Evolutionary conservation across 2,329 filamentous ascomycete species (phyloP).

Genomic region (Eutypella sp.): DNA sequence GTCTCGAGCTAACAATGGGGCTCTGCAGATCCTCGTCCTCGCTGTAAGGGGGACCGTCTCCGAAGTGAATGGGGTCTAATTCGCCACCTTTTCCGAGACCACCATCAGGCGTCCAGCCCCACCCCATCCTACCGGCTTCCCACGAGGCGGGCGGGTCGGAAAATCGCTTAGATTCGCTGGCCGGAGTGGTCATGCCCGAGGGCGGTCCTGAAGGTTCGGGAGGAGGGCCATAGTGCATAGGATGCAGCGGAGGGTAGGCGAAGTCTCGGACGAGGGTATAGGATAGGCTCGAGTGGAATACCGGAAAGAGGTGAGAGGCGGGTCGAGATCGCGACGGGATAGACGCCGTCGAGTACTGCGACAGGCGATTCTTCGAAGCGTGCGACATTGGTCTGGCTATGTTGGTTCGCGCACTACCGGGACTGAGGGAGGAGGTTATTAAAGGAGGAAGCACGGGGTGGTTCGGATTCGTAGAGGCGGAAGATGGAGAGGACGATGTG

Average conservation of each 20-base stretch:
- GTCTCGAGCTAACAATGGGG: slow-evolving; percentile 78
- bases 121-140: slow-evolving; percentile 59
- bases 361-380: slow-evolving; percentile 74
- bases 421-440: slow-evolving; percentile 52
- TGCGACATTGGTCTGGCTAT: slow-evolving; percentile 67
- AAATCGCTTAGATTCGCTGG: slow-evolving; percentile 72
- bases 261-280: slow-evolving; percentile 96
- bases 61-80: slow-evolving; percentile 76
- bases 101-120: slow-evolving; percentile 50
- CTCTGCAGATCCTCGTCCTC: slow-evolving; percentile 94
- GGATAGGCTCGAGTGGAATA: slow-evolving; percentile 77
- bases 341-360: slow-evolving; percentile 74
- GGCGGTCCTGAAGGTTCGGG: slow-evolving; percentile 64
- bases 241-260: slow-evolving; percentile 78
- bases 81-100: slow-evolving; percentile 61
- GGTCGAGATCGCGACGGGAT: slow-evolving; percentile 68
- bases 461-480: slow-evolving; percentile 41
- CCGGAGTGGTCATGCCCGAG: slow-evolving; percentile 79
- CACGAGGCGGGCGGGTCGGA: slow-evolving; percentile 76
- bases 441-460: slow-evolving; percentile 52
- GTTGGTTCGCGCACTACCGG: slow-evolving; percentile 44
- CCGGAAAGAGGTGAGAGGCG: slow-evolving; percentile 73
- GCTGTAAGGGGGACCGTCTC: slow-evolving; percentile 86
- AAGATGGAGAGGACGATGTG: slow-evolving; percentile 31
- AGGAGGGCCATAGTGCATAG: slow-evolving; percentile 90